Percentiles rank a stretch among this genome's conserved stretches.
phyloP scores from a whole-genome alignment of 2,329 filamentous ascomycete species.

The Ceratocystiopsis minuta region DNA sequence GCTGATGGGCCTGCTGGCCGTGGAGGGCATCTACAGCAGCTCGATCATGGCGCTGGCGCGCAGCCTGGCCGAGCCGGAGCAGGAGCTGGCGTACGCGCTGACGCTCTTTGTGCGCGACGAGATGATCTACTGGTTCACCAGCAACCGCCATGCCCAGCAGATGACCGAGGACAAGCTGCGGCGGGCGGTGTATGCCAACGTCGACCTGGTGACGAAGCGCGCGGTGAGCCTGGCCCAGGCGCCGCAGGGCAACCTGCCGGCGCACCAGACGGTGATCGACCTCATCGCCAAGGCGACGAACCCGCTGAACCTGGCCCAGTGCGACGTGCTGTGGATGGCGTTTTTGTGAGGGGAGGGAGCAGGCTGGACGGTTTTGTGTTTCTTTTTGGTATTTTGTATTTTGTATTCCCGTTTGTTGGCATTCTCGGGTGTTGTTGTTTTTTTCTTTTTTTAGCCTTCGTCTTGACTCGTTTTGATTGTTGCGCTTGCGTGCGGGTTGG shows the following conservation, averaged over 20 bases:
- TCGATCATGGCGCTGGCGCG: slow-evolving; percentile 92
- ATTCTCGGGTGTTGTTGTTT: neutral
- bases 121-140: slow-evolving; percentile 93
- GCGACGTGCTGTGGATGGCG: slow-evolving; percentile 93
- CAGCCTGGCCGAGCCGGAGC: slow-evolving; percentile 74
- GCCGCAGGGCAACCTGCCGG: slow-evolving; percentile 66
- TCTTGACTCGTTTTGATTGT: too few species aligned
- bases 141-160: slow-evolving; percentile 42
- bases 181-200: slow-evolving; percentile 50
- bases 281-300: slow-evolving; percentile 84
- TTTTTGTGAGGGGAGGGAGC: slow-evolving; percentile 49
- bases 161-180: slow-evolving; percentile 48
- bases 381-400: neutral
- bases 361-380: neutral
- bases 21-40: slow-evolving; percentile 90
- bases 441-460: too few species aligned
- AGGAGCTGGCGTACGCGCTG: slow-evolving; percentile 86
- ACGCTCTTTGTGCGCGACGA: slow-evolving; percentile 93
- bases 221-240: slow-evolving; percentile 68
- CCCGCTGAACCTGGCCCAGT: slow-evolving; percentile 71
- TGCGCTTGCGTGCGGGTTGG: too few species aligned
- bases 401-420: neutral
- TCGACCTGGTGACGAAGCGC: slow-evolving; percentile 79
- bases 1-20: slow-evolving; percentile 86
- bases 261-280: slow-evolving; percentile 94